phyloP scores from a whole-genome alignment of 768 basidiomycete genomes.

The Kockovaella imperatae region DNA sequence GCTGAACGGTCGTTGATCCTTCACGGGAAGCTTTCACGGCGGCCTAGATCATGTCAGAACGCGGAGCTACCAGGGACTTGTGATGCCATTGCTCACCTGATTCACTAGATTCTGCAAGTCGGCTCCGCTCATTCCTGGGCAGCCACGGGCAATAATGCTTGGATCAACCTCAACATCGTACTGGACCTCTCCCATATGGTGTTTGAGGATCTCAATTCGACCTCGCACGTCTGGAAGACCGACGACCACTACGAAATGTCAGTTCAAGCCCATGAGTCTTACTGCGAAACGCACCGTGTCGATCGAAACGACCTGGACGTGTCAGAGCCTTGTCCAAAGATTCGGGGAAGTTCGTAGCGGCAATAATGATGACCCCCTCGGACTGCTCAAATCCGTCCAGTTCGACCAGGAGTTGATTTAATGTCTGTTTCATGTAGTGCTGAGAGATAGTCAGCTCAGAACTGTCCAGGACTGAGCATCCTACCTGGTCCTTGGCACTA shows the following conservation, averaged over 20 bases:
- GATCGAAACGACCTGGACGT: constrained; percentile 93
- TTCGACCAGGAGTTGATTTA: constrained; percentile 93
- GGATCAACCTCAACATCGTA: constrained; percentile 64
- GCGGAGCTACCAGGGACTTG: background rate
- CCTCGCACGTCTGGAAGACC: constrained; percentile 90
- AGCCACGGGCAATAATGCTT: constrained; percentile 82
- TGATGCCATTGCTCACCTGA: constrained; percentile 38
- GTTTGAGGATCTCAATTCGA: constrained; percentile 81
- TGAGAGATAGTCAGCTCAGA: constrained; percentile 51
- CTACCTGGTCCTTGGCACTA: constrained; percentile 41
- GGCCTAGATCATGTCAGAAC: constrained; percentile 55
- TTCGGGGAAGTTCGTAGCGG: constrained; percentile 88
- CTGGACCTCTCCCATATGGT: constrained; percentile 78
- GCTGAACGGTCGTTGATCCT: constrained; percentile 59
- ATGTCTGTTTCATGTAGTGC: constrained; percentile 51
- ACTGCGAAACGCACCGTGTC: constrained; percentile 49
- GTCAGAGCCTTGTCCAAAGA: constrained; percentile 90
- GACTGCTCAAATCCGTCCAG: constrained; percentile 93
- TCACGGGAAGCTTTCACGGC: constrained; percentile 92
- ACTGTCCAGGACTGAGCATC: background rate
- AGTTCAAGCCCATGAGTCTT: background rate
- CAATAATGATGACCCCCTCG: constrained; percentile 88
- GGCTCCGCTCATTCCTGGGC: constrained; percentile 92
- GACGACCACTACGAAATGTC: constrained; percentile 56
- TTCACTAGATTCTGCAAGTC: constrained; percentile 97